Evolutionary conservation across 1,284 basidiomycete genomes (phyloP).

Genomic region (Trichosporon sp.): DNA sequence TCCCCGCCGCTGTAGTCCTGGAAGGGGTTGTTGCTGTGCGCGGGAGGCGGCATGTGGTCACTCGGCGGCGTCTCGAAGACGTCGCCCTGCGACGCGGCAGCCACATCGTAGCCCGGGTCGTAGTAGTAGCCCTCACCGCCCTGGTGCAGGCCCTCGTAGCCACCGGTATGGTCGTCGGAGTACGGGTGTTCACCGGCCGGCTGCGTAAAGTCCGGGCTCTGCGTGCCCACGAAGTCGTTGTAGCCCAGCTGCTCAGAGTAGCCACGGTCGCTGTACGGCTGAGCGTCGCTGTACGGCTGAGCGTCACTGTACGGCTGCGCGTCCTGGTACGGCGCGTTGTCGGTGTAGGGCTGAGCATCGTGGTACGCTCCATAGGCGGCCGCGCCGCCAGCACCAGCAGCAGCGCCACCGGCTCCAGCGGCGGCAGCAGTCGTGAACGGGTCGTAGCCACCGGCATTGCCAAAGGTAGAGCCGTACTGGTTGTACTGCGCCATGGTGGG

Average conservation of each 20-base stretch:
- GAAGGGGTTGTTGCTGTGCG: conserved; percentile 35
- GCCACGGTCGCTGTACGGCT: conserved; percentile 17
- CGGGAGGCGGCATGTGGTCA: conserved; percentile 3
- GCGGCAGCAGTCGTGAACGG: conserved; percentile 40
- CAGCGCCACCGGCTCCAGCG: conserved; percentile 28
- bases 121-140: conserved; percentile 50
- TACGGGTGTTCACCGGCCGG: conserved; percentile 24
- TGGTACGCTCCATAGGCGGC: conserved; percentile 26
- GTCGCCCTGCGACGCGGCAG: not conserved
- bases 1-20: conserved; percentile 34
- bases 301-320: not conserved
- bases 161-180: conserved; percentile 22
- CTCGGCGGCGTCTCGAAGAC: conserved; percentile 7
- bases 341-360: conserved; percentile 10
- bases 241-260: conserved; percentile 26
- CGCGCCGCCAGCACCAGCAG: conserved; percentile 34
- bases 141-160: conserved; percentile 28
- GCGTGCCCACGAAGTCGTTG: conserved; percentile 16
- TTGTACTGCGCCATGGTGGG: conserved; percentile 55
- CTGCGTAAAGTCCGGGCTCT: conserved; percentile 16
- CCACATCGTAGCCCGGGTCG: conserved; percentile 38
- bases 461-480: conserved; percentile 51
- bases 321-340: conserved; percentile 12
- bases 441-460: conserved; percentile 53
- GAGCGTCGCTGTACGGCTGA: not conserved